Evolutionary conservation across 345 rosid genomes (phyloP), one percentile per base, ranked within the genome.

Genomic region (Corchorus olitorius): DNA sequence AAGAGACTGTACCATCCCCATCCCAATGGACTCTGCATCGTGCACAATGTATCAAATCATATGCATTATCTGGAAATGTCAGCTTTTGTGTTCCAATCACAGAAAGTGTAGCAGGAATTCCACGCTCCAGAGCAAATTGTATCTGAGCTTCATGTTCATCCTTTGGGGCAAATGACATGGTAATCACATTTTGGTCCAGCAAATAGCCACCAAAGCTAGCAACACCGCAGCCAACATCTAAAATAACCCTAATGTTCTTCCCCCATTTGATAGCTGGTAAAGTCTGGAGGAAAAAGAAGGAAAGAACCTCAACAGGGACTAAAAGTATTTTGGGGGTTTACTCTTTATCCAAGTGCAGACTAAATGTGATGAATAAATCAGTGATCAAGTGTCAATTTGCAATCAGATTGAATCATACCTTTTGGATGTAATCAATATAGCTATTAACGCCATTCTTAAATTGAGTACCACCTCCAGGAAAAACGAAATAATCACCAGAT

Each of bases 131-230:
- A 62, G 97, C 96, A 79, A 95, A 93, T 84, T 95, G 97, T 82
- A 95, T 93, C 88, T 93, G 99, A 86, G 99, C 99, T 82, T 95
- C 98, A 19, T 95, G 99, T 76, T 95, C 98, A 80, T 93, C 99
- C 86, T 95, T 95, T 15, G 99, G 99, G 6, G 98, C 98, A 75
- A 95, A 86, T 16, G 99, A 95, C 98, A 95, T 90, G 33, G 98
- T 89, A 73, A 95, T 85, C 11, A 90, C 99, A 84, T 85, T 79
- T 85, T 80, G 92, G 73, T 92, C 92, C 74, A 90, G 78, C 83
- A 95, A 83, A 79, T 83, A 87, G 53, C 99, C 99, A 14, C 99
- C 98, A 77, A 95, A 90, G 89, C 93, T 90, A 59, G 99, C 98
- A 4, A 95, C 98, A 3, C 99, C 98, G 68, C 97, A 92, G 35